Conservation (phyloP, 2,329 filamentous ascomycete genomes). For the Microdochium nivale region DNA sequence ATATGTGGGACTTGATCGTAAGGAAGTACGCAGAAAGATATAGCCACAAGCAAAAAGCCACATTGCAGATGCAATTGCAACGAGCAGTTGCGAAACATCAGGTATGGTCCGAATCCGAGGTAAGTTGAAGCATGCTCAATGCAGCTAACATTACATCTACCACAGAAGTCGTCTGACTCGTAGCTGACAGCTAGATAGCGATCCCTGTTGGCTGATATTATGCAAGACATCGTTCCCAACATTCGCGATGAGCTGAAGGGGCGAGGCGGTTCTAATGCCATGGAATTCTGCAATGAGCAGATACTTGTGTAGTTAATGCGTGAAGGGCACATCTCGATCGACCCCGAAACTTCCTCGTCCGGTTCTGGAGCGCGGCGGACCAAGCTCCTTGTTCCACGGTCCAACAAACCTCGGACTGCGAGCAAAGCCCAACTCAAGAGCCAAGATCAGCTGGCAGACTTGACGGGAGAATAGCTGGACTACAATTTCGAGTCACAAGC, state of each 20-base stretch:
- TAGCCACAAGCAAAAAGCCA: background rate
- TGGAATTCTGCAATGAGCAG: background rate
- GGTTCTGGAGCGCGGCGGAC: background rate
- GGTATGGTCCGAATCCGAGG: background rate
- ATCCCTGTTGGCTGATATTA: background rate
- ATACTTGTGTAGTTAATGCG: background rate
- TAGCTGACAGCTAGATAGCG: background rate
- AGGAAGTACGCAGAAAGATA: background rate
- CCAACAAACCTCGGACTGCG: background rate
- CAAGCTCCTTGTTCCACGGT: background rate
- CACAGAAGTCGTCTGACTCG: background rate
- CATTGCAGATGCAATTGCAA: background rate
- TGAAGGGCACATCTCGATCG: background rate
- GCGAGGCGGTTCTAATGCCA: background rate
- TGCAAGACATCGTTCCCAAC: background rate
- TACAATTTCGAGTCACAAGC: background rate
- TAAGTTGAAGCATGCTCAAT: background rate
- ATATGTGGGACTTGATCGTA: background rate
- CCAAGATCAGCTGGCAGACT: background rate
- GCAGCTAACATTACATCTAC: background rate
- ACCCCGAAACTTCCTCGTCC: background rate
- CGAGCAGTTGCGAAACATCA: background rate
- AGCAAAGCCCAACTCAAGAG: background rate
- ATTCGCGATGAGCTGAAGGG: background rate
- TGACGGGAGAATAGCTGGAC: background rate